Evolutionary conservation across 2,329 filamentous ascomycete genomes (phyloP), one percentile per base, ranked within the genome.

Genomic region (Mariannaea elegans): DNA sequence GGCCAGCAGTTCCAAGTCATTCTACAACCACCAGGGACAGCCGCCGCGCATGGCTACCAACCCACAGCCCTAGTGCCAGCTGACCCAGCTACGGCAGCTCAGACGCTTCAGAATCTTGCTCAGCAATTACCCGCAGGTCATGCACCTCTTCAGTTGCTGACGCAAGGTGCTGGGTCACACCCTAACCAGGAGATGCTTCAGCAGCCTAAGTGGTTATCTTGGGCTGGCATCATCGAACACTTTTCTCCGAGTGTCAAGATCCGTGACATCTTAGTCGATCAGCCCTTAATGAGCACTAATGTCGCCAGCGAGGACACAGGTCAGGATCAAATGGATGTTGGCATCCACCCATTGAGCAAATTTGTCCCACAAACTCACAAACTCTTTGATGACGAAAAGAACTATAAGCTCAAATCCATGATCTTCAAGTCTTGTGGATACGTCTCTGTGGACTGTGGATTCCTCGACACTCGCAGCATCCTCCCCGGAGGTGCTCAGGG

Each of bases 341-440:
- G 49, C 23, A 46, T 41, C 12, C 44, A 58, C 27, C 23, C 44
- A 2, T 23, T 69, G 46, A 56, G 39, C 2, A 56, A 59, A 10
- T 51, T 71, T 66, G 58, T 76, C 10, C 72, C 72, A 9, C 38
- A 56, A 14, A 53, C 65, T 9, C 48, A 55, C 21, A 24, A 42
- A n/a, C 67, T 75, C 14, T n/a, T 53, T 6, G 39, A 24, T 4
- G 73, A 77, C 27, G 68, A 74, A 62, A 57, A 49, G n/a, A 59
- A 53, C 4, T 75, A 74, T 32, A 66, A 65, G 14, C 66, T 81
- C 19, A 70, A 72, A 23, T 72, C 67, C 13, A 73, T 89, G 27
- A 77, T 80, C 1, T 82, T 90, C 73, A 82, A 81, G 29, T 89
- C 86, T 0, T 90, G 87, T 68, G 87, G 87, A 49, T 90, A 90